Conservation (phyloP, 768 basidiomycete species). For the Trametes sanguinea region DNA sequence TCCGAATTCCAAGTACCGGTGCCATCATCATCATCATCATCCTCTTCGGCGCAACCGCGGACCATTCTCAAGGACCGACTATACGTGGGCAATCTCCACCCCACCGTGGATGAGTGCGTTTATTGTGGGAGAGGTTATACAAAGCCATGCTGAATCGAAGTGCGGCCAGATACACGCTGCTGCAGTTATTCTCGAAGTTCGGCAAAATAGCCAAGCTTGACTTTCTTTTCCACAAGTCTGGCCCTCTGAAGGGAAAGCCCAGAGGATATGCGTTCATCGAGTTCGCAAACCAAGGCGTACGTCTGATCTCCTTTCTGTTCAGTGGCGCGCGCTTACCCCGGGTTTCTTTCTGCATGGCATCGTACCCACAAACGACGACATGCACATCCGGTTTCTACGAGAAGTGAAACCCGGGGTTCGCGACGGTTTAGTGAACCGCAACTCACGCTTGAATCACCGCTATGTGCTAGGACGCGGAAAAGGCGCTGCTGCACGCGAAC, state of each 20-base stretch:
- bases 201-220: slow-evolving; percentile 93
- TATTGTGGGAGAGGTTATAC: slow-evolving; percentile 22
- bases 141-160: neutral
- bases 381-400: slow-evolving; percentile 11
- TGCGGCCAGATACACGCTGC: slow-evolving; percentile 71
- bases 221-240: slow-evolving; percentile 93
- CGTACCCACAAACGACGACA: slow-evolving; percentile 21
- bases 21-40: slow-evolving; percentile 13
- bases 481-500: slow-evolving; percentile 71
- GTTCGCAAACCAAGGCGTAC: slow-evolving; percentile 76
- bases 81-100: slow-evolving; percentile 88
- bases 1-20: slow-evolving; percentile 18
- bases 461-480: slow-evolving; percentile 72
- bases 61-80: slow-evolving; percentile 67
- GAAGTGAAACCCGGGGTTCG: slow-evolving; percentile 31
- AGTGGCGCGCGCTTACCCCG: slow-evolving; percentile 48
- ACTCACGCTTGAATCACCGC: slow-evolving; percentile 12
- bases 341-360: slow-evolving; percentile 38
- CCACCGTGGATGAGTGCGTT: slow-evolving; percentile 82
- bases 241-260: slow-evolving; percentile 86
- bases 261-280: slow-evolving; percentile 95
- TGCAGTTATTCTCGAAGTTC: slow-evolving; percentile 89
- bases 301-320: slow-evolving; percentile 38
- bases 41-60: slow-evolving; percentile 23
- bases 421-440: slow-evolving; percentile 2